These are phyloP conservation scores for Gamsiella multidivaricata DNA, from an alignment of 192 early-diverging fungal genomes.

Conservation along the genomic window DNA sequence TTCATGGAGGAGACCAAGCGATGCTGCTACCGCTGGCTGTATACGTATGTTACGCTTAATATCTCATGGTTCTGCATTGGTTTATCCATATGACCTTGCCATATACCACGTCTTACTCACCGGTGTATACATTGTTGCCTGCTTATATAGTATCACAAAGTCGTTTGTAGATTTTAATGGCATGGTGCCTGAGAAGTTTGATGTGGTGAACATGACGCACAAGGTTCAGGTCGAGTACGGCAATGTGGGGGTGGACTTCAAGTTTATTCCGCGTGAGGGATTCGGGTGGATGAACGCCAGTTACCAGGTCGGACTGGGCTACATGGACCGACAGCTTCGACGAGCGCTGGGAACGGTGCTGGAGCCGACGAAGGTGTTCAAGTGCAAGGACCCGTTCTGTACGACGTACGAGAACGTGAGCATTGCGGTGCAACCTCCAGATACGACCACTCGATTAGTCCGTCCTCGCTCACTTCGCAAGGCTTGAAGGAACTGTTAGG, in stretches of 20 bases:
- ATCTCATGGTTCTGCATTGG: not conserved
- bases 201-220: constrained; percentile 92
- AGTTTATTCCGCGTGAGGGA: constrained; percentile 92
- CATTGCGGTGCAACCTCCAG: constrained; percentile 24
- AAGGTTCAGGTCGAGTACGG: constrained; percentile 95
- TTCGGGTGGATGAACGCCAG: constrained; percentile 99
- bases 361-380: constrained; percentile 40
- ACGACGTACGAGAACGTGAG: not conserved
- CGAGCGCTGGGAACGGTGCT: constrained; percentile 76
- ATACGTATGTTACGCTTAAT: constrained; percentile 66
- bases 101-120: not conserved
- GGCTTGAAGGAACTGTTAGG: not conserved
- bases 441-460: constrained; percentile 33
- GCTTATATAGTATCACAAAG: constrained; percentile 76
- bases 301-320: constrained; percentile 84
- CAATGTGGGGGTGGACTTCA: constrained; percentile 94
- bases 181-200: constrained; percentile 97
- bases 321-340: constrained; percentile 75
- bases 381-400: not conserved
- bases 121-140: not conserved
- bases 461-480: constrained; percentile 9
- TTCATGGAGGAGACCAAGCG: constrained; percentile 76
- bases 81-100: not conserved
- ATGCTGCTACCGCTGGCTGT: constrained; percentile 95
- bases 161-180: constrained; percentile 98